These are phyloP conservation scores for Triticum monococcum DNA, from an alignment of 176 grass and related monocot species.

Conservation along the genomic window DNA sequence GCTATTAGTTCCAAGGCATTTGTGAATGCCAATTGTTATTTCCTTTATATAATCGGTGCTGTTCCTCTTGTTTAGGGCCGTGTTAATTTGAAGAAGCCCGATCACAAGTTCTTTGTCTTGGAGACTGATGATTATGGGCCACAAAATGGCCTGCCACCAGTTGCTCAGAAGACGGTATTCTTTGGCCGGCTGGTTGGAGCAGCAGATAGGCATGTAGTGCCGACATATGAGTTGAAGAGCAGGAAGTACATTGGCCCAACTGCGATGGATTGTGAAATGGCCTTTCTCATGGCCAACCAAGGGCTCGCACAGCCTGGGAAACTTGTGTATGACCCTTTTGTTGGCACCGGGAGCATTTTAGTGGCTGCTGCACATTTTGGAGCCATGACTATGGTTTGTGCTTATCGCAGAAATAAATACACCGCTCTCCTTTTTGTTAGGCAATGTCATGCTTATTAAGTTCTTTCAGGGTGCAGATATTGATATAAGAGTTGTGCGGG, in stretches of 20 bases:
- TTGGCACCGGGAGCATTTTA: conserved; percentile 90
- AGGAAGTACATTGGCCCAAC: conserved; percentile 87
- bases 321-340: conserved; percentile 92
- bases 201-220: conserved; percentile 81
- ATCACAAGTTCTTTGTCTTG: conserved; percentile 83
- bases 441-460: conserved; percentile 29
- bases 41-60: background rate
- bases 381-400: conserved; percentile 94
- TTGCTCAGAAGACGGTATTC: conserved; percentile 74
- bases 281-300: conserved; percentile 97
- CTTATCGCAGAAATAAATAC: background rate
- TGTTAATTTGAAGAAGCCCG: conserved; percentile 79
- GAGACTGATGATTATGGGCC: conserved; percentile 92
- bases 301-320: conserved; percentile 63
- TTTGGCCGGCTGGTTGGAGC: conserved; percentile 88
- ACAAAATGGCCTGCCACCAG: conserved; percentile 84
- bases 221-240: conserved; percentile 90
- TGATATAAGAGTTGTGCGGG: conserved; percentile 95
- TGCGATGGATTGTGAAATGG: conserved; percentile 95
- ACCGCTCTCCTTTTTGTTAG: background rate
- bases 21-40: background rate
- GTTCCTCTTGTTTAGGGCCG: conserved; percentile 49
- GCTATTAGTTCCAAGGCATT: background rate
- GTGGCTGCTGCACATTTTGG: conserved; percentile 96
- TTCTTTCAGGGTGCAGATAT: conserved; percentile 97